Conservation (phyloP, 768 basidiomycete genomes). For the Hemileccinum rubropunctum region DNA sequence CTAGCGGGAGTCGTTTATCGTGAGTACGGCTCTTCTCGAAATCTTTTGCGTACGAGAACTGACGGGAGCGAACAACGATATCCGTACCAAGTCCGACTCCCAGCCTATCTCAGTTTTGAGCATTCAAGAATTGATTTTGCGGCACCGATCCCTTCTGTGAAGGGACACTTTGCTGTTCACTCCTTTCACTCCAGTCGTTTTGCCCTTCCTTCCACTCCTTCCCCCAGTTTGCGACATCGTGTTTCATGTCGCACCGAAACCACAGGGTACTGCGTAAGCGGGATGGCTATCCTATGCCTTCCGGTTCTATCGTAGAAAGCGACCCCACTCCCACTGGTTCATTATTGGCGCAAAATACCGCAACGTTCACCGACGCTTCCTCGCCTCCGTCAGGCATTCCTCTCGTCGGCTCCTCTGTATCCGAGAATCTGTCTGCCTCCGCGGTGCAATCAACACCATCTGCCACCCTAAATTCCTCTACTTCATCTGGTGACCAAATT, state of each 20-base stretch:
- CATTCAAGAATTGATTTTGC: not conserved
- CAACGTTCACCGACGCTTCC: not conserved
- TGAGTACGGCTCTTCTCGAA: conserved; percentile 6
- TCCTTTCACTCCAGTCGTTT: conserved; percentile 20
- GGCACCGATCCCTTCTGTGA: conserved; percentile 22
- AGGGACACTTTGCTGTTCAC: conserved; percentile 10
- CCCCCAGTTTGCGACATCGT: not conserved
- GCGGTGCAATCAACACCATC: conserved; percentile 7
- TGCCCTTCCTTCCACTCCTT: conserved; percentile 2
- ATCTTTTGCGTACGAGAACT: conserved; percentile 3
- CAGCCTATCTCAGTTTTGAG: not conserved
- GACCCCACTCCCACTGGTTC: conserved; percentile 27
- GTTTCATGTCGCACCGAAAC: conserved; percentile 16
- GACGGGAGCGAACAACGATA: conserved; percentile 18
- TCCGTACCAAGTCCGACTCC: conserved; percentile 10
- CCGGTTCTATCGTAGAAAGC: conserved; percentile 25
- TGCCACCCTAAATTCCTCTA: conserved; percentile 1
- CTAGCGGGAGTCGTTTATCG: not conserved
- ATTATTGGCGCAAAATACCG: conserved; percentile 20
- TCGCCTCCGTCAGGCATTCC: conserved; percentile 9
- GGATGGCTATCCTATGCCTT: conserved; percentile 10
- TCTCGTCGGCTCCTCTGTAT: conserved; percentile 3
- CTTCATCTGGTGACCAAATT: conserved; percentile 20
- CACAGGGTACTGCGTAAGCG: conserved; percentile 14
- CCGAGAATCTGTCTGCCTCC: not conserved